Base-by-base conservation (phyloP, 2,329 filamentous ascomycete genomes). In the Ampelomyces quisqualis region DNA sequence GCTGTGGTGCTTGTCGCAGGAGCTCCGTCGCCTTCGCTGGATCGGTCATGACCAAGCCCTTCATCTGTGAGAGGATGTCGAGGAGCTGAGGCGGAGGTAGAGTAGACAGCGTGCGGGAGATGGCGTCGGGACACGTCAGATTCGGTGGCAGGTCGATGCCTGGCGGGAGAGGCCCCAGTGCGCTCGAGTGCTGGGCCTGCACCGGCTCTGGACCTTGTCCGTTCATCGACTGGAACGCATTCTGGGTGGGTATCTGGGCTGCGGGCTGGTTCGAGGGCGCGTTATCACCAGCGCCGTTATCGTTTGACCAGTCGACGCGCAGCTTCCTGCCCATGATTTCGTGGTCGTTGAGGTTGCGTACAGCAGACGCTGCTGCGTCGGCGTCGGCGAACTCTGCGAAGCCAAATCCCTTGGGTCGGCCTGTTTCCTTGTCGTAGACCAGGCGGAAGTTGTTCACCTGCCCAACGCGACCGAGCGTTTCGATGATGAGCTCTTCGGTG, bases 341-440 rank as follows among this genome's bases (percentile, higher is more conserved):
- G 71, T 89, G 85, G 68, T 95, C 90, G 73, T 97, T 95, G 37
- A 97, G 75, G 65, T 98, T 97, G 56, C 91, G 85, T 33, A 97
- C 91, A 2, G 93, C 93, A 2, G 90, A 95, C 24, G 91, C 89
- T 21, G 93, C 93, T 18, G 90, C 78, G 80, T 95, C 91, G 45
- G 88, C 84, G 64, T 97, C 93, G 40, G 89, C 86, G 64, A 95
- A 98, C 67, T 97, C 91, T 61, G 90, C 88, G 60, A 97, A 98
- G 23, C 93, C 93, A 67, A 95, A 98, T 13, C 93, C 93, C 70
- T 96, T 97, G 1, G 93, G 90, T 41, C 89, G 84, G 28, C 91
- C 90, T 2, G 90, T 96, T 62, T 97, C 91, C 38, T 90, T 86
- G 73, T 97, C 94, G 70, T 95, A 94, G 51, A 97, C 91, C 34